These are phyloP conservation scores for Penicillium canariense DNA, from an alignment of 495 filamentous ascomycete species.

Conservation along the genomic window DNA sequence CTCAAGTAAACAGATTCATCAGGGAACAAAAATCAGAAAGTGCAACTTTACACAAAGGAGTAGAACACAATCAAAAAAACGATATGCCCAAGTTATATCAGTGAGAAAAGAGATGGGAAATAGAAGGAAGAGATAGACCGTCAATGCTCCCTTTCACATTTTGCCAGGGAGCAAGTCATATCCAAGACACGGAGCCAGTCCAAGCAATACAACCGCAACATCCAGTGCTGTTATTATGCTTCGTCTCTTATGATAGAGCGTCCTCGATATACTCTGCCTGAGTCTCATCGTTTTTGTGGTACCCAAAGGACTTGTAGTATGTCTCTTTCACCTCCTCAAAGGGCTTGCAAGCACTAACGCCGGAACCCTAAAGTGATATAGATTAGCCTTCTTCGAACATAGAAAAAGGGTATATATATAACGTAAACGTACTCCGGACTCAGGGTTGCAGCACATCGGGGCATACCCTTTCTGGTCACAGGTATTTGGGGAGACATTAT, in stretches of 20 bases:
- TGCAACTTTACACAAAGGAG: conserved; percentile 13
- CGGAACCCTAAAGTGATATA: background rate
- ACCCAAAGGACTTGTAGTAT: conserved; percentile 19
- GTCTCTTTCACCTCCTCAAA: conserved; percentile 27
- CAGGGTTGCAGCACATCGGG: conserved; percentile 35
- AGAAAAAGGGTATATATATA: no score
- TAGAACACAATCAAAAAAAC: conserved; percentile 9
- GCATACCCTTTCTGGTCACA: conserved; percentile 20
- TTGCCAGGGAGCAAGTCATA: background rate
- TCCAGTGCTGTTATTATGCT: background rate
- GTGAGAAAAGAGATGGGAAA: background rate
- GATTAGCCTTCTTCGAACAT: background rate
- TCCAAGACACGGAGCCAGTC: background rate
- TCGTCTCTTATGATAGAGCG: conserved; percentile 10
- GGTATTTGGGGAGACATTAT: conserved; percentile 9
- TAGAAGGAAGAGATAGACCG: conserved; percentile 6
- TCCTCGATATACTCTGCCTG: conserved; percentile 23
- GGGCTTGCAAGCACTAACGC: conserved; percentile 21
- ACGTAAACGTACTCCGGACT: conserved; percentile 16
- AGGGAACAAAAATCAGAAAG: no score
- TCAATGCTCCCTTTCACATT: background rate
- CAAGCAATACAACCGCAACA: background rate
- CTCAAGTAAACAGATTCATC: no score
- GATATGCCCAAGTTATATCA: conserved; percentile 14
- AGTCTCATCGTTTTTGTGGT: conserved; percentile 1